A percentile compares a stretch with the other conserved stretches of the same genome.
Conservation (phyloP, 306 rosid genomes). For the Arachis hypogaea region DNA sequence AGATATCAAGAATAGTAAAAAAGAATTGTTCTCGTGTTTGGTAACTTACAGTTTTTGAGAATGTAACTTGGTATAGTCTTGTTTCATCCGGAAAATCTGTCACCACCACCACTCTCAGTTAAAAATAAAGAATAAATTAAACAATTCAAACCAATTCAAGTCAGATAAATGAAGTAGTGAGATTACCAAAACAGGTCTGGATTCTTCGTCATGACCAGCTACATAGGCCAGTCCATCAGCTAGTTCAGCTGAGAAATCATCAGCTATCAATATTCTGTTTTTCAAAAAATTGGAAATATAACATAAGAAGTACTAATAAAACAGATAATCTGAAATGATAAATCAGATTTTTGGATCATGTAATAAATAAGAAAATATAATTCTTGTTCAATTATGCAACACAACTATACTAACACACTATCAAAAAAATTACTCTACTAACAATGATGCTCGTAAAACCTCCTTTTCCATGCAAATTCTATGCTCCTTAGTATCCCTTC, state of each 20-base stretch:
- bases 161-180: not conserved
- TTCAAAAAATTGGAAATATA: not conserved
- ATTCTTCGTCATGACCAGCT: slow-evolving; percentile 91
- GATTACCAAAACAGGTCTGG: slow-evolving; percentile 86
- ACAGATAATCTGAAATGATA: no score
- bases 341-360: no score
- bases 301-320: no score
- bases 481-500: no score
- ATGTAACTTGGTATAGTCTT: slow-evolving; percentile 88
- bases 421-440: no score
- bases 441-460: no score
- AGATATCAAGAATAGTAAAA: not conserved
- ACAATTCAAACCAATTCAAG: not conserved
- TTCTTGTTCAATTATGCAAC: no score
- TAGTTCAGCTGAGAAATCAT: slow-evolving; percentile 94
- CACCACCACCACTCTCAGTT: not conserved
- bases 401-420: no score
- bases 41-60: slow-evolving; percentile 87
- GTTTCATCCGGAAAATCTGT: slow-evolving; percentile 92
- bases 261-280: slow-evolving; percentile 85
- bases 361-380: no score
- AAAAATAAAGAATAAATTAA: slow-evolving; percentile 1
- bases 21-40: slow-evolving; percentile 25
- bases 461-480: no score
- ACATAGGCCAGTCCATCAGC: slow-evolving; percentile 92